These are phyloP conservation scores for Violaceomyces palustris DNA, from an alignment of 1,284 basidiomycete genomes.

Conservation along the genomic window DNA sequence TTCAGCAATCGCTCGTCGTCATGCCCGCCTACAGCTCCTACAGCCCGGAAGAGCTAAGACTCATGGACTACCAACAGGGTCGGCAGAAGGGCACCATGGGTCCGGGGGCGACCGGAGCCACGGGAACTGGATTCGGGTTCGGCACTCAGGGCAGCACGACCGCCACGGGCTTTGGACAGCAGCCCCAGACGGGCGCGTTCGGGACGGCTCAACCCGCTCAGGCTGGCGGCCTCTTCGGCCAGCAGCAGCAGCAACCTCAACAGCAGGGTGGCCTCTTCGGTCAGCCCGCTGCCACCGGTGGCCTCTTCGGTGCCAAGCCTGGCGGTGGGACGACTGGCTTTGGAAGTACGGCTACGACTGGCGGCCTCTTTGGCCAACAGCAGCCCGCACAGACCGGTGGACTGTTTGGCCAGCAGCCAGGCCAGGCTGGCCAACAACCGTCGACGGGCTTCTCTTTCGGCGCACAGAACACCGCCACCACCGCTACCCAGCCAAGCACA, in stretches of 20 bases:
- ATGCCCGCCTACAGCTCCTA: conserved; percentile 39
- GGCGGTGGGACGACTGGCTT: conserved; percentile 28
- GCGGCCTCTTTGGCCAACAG: conserved; percentile 44
- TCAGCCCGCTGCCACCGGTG: conserved; percentile 47
- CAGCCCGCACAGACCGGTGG: conserved; percentile 41
- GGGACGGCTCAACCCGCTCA: conserved; percentile 11
- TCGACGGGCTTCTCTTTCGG: conserved; percentile 39
- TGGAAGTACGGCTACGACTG: conserved; percentile 24
- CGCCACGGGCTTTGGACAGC: conserved; percentile 30
- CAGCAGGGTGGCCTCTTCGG: conserved; percentile 50
- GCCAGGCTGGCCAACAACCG: conserved; percentile 30
- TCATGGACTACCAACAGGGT: conserved; percentile 44
- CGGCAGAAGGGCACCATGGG: conserved; percentile 35
- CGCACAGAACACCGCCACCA: conserved; percentile 1
- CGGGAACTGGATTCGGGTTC: conserved; percentile 33
- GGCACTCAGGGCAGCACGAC: conserved; percentile 11
- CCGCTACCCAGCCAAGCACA: conserved; percentile 7
- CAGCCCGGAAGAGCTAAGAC: conserved; percentile 42
- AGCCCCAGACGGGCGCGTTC: conserved; percentile 33
- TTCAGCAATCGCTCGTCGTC: conserved; percentile 38
- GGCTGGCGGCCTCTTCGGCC: conserved; percentile 34
- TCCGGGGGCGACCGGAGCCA: conserved; percentile 20
- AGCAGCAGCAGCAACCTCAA: conserved; percentile 29
- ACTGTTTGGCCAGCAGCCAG: conserved; percentile 40
- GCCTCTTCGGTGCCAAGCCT: conserved; percentile 52